Evolutionary conservation across 1,139 yeast species (phyloP).

Genomic region (Zygosaccharomyces sapae): DNA sequence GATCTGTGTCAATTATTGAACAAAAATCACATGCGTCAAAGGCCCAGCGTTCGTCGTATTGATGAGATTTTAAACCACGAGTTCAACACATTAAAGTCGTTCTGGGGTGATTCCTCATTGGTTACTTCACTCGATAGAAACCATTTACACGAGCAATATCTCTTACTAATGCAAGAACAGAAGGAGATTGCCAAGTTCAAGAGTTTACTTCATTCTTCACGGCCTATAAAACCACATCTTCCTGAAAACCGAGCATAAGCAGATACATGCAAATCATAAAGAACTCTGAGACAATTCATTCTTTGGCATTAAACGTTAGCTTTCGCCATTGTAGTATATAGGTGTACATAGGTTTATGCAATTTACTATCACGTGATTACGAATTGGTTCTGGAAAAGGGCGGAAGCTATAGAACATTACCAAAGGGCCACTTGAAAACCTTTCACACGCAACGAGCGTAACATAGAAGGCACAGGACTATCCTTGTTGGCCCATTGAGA

Average conservation of each 20-base stretch:
- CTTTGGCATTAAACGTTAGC: not conserved
- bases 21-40: conserved; percentile 12
- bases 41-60: conserved; percentile 21
- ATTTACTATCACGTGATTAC: not conserved
- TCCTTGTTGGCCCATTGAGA: not conserved
- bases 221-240: not conserved
- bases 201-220: not conserved
- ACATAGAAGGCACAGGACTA: not conserved
- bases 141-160: conserved; percentile 23
- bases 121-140: conserved; percentile 18
- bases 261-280: not conserved
- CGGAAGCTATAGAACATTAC: not conserved
- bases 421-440: not conserved
- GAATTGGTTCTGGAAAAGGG: not conserved
- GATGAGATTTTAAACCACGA: conserved; percentile 22
- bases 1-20: conserved; percentile 14
- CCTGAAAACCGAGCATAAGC: not conserved
- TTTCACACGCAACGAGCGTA: not conserved
- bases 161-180: conserved; percentile 19
- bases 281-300: not conserved
- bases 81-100: conserved; percentile 18
- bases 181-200: conserved; percentile 11
- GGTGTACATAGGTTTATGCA: not conserved
- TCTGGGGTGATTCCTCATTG: conserved; percentile 23
- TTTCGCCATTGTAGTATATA: not conserved